Percentiles rank a stretch among this genome's conserved stretches.
Conservation (phyloP, 306 rosid genomes). For the Prunus mume region DNA sequence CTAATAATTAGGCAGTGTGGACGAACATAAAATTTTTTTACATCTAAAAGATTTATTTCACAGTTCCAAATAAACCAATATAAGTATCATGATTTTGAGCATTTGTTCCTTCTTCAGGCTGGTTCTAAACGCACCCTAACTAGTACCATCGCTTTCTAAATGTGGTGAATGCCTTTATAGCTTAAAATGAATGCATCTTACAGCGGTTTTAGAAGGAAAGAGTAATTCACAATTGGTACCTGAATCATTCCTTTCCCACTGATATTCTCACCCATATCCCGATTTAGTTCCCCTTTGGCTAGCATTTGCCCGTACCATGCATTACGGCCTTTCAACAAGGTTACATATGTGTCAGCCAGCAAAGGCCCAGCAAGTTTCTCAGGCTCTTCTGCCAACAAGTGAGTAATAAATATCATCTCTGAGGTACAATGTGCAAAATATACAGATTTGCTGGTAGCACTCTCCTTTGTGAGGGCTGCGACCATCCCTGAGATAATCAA, state of each 20-base stretch:
- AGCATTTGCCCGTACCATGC: constrained; percentile 81
- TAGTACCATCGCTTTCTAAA: neutral
- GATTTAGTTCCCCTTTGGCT: constrained; percentile 83
- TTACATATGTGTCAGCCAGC: constrained; percentile 85
- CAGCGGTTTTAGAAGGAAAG: neutral
- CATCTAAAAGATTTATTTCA: too few relatives aligned
- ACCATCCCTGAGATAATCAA: constrained; percentile 64
- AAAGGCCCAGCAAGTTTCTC: constrained; percentile 96
- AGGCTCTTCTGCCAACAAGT: constrained; percentile 74
- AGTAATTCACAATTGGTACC: constrained; percentile 40
- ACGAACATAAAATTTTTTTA: too few relatives aligned
- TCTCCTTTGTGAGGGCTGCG: constrained; percentile 92
- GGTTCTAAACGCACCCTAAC: neutral
- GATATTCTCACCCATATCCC: constrained; percentile 90
- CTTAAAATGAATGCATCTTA: neutral
- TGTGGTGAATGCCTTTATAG: neutral
- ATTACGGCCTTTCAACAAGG: constrained; percentile 82
- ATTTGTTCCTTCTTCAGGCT: neutral
- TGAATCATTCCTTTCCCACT: constrained; percentile 97
- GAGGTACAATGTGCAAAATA: constrained; percentile 93
- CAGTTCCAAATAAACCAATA: too few relatives aligned
- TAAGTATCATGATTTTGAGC: too few relatives aligned
- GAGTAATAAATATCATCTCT: constrained; percentile 88
- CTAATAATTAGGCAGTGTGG: too few relatives aligned
- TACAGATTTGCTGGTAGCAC: constrained; percentile 93